phyloP scores from a whole-genome alignment of 345 rosid genomes.

The Litchi chinensis region DNA sequence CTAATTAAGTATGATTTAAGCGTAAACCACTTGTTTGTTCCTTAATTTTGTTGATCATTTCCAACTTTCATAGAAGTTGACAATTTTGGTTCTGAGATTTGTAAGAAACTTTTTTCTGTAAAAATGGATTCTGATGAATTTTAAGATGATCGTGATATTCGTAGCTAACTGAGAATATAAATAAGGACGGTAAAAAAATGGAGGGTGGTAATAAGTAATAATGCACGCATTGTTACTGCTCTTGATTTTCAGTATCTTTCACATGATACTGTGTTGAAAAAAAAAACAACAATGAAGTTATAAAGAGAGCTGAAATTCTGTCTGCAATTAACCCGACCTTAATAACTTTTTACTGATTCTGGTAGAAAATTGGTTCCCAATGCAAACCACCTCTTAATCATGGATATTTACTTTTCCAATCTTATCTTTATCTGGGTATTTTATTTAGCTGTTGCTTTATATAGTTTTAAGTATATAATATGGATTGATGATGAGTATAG shows the following conservation, averaged over 20 bases:
- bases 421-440: neutral
- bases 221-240: neutral
- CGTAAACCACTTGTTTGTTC: neutral
- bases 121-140: no score
- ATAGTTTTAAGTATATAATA: no score
- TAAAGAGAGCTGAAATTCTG: slow-evolving; percentile 5
- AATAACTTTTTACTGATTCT: neutral
- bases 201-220: neutral
- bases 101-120: no score
- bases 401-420: neutral
- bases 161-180: no score
- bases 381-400: neutral
- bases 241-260: neutral
- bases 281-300: neutral
- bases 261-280: neutral
- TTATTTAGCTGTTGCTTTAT: no score
- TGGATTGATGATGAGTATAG: no score
- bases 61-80: no score
- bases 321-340: neutral
- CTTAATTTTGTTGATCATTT: neutral
- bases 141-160: no score
- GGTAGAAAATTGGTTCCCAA: slow-evolving; percentile 6
- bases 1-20: slow-evolving; percentile 11
- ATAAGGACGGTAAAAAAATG: neutral
- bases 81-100: no score